A percentile compares a stretch with the other conserved stretches of the same genome.
These are phyloP conservation scores for Malassezia cuniculi DNA, from an alignment of 1,284 basidiomycete species.

Conservation along the genomic window DNA sequence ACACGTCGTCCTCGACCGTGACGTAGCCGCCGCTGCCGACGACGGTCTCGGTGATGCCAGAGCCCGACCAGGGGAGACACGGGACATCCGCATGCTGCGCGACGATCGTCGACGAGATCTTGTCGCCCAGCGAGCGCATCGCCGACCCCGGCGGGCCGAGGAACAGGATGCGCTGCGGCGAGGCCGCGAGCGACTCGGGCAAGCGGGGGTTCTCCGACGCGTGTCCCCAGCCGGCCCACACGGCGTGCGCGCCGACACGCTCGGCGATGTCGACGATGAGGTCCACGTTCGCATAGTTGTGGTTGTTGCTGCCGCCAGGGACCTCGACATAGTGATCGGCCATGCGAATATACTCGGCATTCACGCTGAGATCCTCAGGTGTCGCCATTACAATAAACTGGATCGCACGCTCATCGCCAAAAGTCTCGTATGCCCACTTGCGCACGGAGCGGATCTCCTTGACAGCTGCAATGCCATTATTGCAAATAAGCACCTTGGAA, in stretches of 20 bases:
- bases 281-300: slow-evolving; percentile 99
- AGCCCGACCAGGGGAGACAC: slow-evolving; percentile 97
- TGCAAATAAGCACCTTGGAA: slow-evolving; percentile 62
- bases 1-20: slow-evolving; percentile 81
- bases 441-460: slow-evolving; percentile 97
- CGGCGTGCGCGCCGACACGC: slow-evolving; percentile 90
- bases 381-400: slow-evolving; percentile 99
- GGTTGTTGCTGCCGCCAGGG: slow-evolving; percentile 94
- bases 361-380: slow-evolving; percentile 87
- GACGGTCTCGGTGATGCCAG: slow-evolving; percentile 77
- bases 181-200: slow-evolving; percentile 83
- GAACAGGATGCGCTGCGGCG: slow-evolving; percentile 92
- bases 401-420: slow-evolving; percentile 85
- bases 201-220: slow-evolving; percentile 97
- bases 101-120: slow-evolving; percentile 98
- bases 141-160: slow-evolving; percentile 97
- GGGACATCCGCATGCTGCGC: slow-evolving; percentile 95
- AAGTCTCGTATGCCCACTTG: slow-evolving; percentile 99
- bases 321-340: slow-evolving; percentile 98
- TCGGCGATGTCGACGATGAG: slow-evolving; percentile 97
- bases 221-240: slow-evolving; percentile 99
- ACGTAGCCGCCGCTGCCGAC: slow-evolving; percentile 81
- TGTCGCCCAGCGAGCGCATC: slow-evolving; percentile 98
- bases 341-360: slow-evolving; percentile 99
- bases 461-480: slow-evolving; percentile 84